Evolutionary conservation across 108 stramenopile genomes (phyloP).

Genomic region (Bacterosira constricta): DNA sequence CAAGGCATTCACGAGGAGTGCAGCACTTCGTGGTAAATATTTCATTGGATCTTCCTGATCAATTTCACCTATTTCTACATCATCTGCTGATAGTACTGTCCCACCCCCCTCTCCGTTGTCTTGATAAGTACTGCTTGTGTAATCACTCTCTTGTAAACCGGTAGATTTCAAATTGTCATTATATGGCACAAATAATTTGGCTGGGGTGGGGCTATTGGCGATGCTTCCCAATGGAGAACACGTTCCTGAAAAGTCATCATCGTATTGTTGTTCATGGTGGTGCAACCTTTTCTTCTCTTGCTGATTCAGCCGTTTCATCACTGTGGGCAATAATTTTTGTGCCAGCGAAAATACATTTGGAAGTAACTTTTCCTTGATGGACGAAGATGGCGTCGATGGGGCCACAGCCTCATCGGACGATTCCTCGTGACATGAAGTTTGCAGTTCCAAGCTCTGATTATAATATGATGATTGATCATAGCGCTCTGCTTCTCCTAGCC

Average conservation of each 20-base stretch:
- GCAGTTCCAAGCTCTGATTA: too few species aligned
- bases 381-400: too few species aligned
- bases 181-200: too few species aligned
- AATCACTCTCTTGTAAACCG: conserved; percentile 5
- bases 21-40: conserved; percentile 47
- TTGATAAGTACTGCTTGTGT: too few species aligned
- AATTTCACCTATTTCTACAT: conserved; percentile 24
- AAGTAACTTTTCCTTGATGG: background rate
- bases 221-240: conserved; percentile 9
- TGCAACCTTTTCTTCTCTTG: background rate
- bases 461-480: too few species aligned
- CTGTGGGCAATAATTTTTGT: conserved; percentile 14
- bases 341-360: conserved; percentile 11
- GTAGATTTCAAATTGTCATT: conserved; percentile 19
- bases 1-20: conserved; percentile 24
- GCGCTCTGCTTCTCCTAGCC: too few species aligned
- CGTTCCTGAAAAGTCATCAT: conserved; percentile 6
- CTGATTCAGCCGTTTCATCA: conserved; percentile 8
- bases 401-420: too few species aligned
- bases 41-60: too few species aligned
- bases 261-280: background rate
- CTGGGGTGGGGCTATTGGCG: too few species aligned
- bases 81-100: too few species aligned
- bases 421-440: too few species aligned
- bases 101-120: too few species aligned